Percentiles rank a stretch among this genome's conserved stretches.
Evolutionary conservation across 768 basidiomycete genomes (phyloP).

Genomic region (Agrocybe pediades): DNA sequence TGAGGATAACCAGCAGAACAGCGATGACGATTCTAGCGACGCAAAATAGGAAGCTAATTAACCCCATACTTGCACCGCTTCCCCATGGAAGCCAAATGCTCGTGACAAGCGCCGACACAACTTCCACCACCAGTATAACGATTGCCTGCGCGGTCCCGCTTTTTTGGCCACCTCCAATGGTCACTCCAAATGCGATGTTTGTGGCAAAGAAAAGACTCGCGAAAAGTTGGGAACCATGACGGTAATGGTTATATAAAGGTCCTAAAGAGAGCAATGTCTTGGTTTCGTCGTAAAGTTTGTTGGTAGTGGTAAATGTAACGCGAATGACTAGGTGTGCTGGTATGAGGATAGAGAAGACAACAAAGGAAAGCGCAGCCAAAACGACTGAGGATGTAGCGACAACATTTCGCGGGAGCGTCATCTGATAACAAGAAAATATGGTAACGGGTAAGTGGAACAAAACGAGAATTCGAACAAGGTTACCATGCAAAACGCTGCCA

Average conservation of each 20-base stretch:
- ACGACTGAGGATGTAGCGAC: slow-evolving; percentile 64
- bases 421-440: slow-evolving; percentile 87
- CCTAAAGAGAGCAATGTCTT: slow-evolving; percentile 88
- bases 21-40: slow-evolving; percentile 89
- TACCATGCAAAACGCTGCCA: slow-evolving; percentile 80
- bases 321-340: slow-evolving; percentile 76
- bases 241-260: slow-evolving; percentile 93
- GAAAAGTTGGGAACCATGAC: slow-evolving; percentile 89
- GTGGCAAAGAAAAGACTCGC: slow-evolving; percentile 78
- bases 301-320: slow-evolving; percentile 79
- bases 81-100: slow-evolving; percentile 98
- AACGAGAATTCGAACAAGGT: slow-evolving; percentile 87
- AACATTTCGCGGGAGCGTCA: slow-evolving; percentile 56
- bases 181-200: slow-evolving; percentile 81
- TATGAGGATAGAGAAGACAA: slow-evolving; percentile 74
- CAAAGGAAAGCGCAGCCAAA: slow-evolving; percentile 82
- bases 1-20: slow-evolving; percentile 87
- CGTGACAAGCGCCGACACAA: slow-evolving; percentile 83
- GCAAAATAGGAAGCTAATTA: slow-evolving; percentile 92
- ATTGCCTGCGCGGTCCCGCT: slow-evolving; percentile 93
- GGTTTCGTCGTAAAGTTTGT: slow-evolving; percentile 94
- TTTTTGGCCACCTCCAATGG: slow-evolving; percentile 87
- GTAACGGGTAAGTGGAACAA: slow-evolving; percentile 96
- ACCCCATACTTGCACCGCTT: slow-evolving; percentile 94
- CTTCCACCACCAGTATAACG: slow-evolving; percentile 87